Evolutionary conservation across 371 early-diverging fungal genomes (phyloP).

Genomic region (Rhizopus delemar): DNA sequence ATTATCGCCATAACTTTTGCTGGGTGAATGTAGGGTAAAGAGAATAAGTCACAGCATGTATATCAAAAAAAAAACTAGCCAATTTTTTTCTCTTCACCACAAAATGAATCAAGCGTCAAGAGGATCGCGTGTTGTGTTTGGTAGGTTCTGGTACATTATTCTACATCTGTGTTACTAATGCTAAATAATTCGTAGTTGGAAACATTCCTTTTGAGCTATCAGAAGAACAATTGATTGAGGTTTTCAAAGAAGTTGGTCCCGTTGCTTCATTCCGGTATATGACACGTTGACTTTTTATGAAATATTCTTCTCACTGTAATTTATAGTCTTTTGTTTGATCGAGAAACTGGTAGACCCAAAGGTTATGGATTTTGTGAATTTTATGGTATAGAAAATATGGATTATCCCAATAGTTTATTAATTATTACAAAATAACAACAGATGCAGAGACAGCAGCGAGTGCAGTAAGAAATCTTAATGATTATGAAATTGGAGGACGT

Average conservation of each 20-base stretch:
- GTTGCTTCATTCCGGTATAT: constrained; percentile 73
- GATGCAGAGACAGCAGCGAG: constrained; percentile 80
- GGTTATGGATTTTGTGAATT: constrained; percentile 92
- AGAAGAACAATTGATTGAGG: constrained; percentile 86
- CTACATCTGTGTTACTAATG: neutral
- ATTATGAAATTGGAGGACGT: constrained; percentile 81
- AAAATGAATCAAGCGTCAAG: constrained; percentile 43
- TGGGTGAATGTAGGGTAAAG: neutral
- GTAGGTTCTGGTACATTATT: constrained; percentile 22
- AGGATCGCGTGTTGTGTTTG: constrained; percentile 62
- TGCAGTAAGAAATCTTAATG: constrained; percentile 81
- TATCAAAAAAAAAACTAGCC: neutral
- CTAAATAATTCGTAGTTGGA: constrained; percentile 53
- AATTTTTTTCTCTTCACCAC: constrained; percentile 2
- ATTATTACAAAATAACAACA: constrained; percentile 21
- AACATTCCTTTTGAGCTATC: constrained; percentile 87
- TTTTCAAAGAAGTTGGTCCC: constrained; percentile 89
- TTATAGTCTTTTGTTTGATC: constrained; percentile 77
- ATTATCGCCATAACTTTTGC: neutral
- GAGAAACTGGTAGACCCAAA: constrained; percentile 84
- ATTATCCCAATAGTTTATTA: neutral
- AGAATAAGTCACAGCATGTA: constrained; percentile 2
- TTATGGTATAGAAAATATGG: constrained; percentile 52
- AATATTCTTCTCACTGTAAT: neutral
- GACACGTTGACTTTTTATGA: neutral